Conservation (phyloP, 352 stramenopile species). For the Phytophthora pluvialis region DNA sequence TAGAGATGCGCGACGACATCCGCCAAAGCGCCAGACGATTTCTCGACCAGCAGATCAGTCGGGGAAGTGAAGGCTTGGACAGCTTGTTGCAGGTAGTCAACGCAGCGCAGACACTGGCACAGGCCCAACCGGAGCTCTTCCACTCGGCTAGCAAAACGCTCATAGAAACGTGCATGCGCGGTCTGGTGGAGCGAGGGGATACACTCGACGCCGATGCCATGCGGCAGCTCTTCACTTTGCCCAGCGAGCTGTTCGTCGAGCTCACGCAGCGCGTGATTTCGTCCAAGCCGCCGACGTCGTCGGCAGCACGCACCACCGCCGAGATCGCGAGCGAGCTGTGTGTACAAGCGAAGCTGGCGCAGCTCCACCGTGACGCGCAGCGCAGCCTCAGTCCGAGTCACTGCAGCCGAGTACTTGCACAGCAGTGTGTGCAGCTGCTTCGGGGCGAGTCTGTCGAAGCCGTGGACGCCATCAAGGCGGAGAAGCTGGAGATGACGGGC, state of each 20-base stretch:
- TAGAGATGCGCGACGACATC: constrained; percentile 55
- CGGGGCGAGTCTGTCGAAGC: constrained; percentile 21
- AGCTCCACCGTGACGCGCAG: constrained; percentile 45
- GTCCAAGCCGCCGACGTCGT: constrained; percentile 10
- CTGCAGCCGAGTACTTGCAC: constrained; percentile 22
- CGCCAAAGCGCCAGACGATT: constrained; percentile 35
- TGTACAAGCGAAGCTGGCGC: constrained; percentile 50
- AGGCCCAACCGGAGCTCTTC: constrained; percentile 35
- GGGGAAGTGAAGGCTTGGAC: constrained; percentile 10
- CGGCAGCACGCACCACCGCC: constrained; percentile 11
- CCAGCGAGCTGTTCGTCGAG: constrained; percentile 44
- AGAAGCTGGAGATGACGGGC: constrained; percentile 9
- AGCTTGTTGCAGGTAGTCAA: constrained; percentile 28
- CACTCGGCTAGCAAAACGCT: constrained; percentile 25
- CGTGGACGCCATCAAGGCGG: constrained; percentile 15
- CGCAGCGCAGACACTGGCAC: constrained; percentile 26
- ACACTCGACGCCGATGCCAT: constrained; percentile 27
- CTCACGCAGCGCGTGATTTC: constrained; percentile 49
- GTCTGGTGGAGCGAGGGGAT: constrained; percentile 21
- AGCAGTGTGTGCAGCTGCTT: constrained; percentile 44
- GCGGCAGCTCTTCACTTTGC: constrained; percentile 43
- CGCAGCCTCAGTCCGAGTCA: constrained; percentile 13
- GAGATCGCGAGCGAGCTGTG: constrained; percentile 38
- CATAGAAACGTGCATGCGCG: constrained; percentile 36
- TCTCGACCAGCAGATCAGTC: constrained; percentile 35